Evolutionary conservation across 371 early-diverging fungal genomes (phyloP).

Genomic region (Mortierella sp.): DNA sequence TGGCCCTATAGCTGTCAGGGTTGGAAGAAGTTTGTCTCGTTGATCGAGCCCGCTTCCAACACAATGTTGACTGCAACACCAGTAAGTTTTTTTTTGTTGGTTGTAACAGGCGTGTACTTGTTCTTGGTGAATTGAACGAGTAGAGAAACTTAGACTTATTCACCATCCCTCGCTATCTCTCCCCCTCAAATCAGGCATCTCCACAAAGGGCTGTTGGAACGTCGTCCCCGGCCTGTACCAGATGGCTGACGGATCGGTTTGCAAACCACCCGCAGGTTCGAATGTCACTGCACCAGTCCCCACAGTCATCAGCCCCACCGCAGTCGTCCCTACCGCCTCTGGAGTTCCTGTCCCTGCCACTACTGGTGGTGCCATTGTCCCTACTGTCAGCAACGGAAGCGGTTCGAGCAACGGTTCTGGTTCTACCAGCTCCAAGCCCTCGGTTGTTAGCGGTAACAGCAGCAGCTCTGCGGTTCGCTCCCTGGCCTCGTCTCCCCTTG

Average conservation of each 20-base stretch:
- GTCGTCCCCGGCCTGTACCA: constrained; percentile 41
- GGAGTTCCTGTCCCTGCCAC: neutral
- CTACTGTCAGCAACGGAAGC: neutral
- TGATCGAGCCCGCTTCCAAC: constrained; percentile 62
- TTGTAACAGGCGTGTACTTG: neutral
- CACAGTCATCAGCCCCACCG: neutral
- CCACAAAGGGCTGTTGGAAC: constrained; percentile 42
- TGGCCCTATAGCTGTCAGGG: constrained; percentile 54
- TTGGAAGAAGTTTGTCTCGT: constrained; percentile 61
- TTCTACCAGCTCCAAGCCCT: neutral
- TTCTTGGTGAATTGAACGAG: neutral
- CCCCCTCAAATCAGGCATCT: constrained; percentile 16
- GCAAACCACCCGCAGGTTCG: constrained; percentile 32
- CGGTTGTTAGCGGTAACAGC: neutral
- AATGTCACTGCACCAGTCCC: constrained; percentile 11
- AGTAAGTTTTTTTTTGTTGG: constrained; percentile 25
- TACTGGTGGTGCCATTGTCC: neutral
- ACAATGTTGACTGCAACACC: constrained; percentile 44
- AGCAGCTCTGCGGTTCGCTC: constrained; percentile 4
- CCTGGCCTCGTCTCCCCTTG: constrained; percentile 12
- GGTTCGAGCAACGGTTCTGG: constrained; percentile 1
- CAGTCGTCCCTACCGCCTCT: neutral
- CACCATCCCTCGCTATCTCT: neutral
- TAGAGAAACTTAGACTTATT: no score
- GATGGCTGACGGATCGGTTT: constrained; percentile 38